A percentile compares a stretch with the other conserved stretches of the same genome.
phyloP scores from a whole-genome alignment of 371 early-diverging fungal species.

The Sporodiniella umbellata region DNA sequence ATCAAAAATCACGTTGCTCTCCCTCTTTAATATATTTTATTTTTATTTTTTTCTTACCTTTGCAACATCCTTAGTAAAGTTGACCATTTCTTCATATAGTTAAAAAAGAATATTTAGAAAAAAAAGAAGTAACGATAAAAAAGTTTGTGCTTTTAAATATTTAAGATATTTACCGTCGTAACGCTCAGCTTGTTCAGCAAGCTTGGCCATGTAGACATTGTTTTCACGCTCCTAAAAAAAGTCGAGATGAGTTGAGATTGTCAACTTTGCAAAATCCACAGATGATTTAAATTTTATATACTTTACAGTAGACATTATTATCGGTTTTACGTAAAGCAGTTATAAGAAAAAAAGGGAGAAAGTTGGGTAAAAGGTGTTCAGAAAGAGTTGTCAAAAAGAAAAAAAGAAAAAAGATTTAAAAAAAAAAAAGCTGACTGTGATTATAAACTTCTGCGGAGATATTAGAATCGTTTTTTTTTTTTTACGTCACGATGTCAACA shows the following conservation, averaged over 20 bases:
- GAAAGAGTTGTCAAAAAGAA: not conserved
- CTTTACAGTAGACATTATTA: not conserved
- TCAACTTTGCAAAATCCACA: not conserved
- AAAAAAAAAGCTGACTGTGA: not conserved
- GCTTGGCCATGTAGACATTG: slow-evolving; percentile 91
- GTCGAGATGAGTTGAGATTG: slow-evolving; percentile 1
- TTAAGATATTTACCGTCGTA: slow-evolving; percentile 70
- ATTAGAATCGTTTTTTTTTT: not conserved
- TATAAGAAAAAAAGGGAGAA: not conserved
- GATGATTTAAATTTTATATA: too few relatives aligned
- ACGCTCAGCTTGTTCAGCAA: slow-evolving; percentile 99
- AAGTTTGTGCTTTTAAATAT: not conserved
- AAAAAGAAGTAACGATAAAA: too few relatives aligned
- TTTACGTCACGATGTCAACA: not conserved
- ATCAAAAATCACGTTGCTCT: slow-evolving; percentile 4
- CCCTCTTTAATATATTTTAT: slow-evolving; percentile 2
- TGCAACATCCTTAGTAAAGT: slow-evolving; percentile 88
- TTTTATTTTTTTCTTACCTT: slow-evolving; percentile 34
- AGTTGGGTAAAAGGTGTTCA: not conserved
- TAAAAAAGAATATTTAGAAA: too few relatives aligned
- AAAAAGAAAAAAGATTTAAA: not conserved
- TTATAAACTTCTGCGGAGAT: not conserved
- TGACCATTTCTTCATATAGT: slow-evolving; percentile 82
- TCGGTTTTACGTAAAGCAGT: not conserved
- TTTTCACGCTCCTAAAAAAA: slow-evolving; percentile 44